Conservation (phyloP, 495 filamentous ascomycete species). For the Chaetomium tenue region DNA sequence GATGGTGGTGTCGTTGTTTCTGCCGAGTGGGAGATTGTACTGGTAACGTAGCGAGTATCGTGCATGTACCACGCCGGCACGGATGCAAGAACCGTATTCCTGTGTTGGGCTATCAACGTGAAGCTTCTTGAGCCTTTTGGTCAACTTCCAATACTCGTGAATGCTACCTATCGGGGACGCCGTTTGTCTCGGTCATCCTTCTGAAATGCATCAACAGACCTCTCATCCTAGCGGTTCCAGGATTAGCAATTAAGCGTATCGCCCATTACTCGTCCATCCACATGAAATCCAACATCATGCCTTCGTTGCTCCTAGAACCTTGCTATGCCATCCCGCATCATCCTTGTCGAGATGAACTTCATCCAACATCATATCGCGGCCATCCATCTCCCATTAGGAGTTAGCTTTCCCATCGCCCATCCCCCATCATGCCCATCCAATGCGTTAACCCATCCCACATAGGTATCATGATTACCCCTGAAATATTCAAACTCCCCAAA, state of each 20-base stretch:
- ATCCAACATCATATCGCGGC: neutral
- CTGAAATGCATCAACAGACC: neutral
- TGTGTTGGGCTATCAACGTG: neutral
- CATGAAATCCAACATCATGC: neutral
- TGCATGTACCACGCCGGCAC: neutral
- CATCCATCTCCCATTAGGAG: neutral
- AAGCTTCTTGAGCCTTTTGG: neutral
- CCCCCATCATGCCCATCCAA: neutral
- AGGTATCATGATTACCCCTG: constrained; percentile 1
- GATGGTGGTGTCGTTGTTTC: constrained; percentile 36
- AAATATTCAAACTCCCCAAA: constrained; percentile 2
- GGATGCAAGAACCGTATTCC: no score
- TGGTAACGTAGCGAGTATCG: neutral
- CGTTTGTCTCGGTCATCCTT: neutral
- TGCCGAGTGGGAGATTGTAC: constrained; percentile 25
- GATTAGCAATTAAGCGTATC: constrained; percentile 20
- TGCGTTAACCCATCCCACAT: constrained; percentile 2
- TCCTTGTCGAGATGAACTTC: neutral
- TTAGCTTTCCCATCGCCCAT: neutral
- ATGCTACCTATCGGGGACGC: constrained; percentile 1
- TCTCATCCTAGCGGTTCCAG: neutral
- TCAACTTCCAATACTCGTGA: neutral
- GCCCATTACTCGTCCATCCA: constrained; percentile 3
- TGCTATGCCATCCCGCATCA: neutral
- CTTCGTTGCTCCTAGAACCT: neutral